Percentiles rank a stretch among this genome's conserved stretches.
Conservation (phyloP, 2,329 filamentous ascomycete species). For the Ophiostoma piceae region DNA sequence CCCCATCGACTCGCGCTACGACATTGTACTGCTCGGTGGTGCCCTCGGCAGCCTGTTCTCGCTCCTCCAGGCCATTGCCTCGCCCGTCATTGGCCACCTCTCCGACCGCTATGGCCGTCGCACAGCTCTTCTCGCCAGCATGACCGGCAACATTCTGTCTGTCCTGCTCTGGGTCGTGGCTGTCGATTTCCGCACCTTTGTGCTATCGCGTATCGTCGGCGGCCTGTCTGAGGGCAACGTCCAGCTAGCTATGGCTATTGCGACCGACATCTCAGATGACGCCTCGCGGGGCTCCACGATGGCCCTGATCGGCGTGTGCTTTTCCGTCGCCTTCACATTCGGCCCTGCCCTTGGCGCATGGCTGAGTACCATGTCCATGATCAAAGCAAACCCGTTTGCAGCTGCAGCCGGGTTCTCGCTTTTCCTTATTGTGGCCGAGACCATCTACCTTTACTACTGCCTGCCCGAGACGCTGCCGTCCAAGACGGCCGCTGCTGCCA, state of each 20-base stretch:
- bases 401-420: constrained; percentile 86
- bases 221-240: constrained; percentile 95
- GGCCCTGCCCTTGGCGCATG: constrained; percentile 88
- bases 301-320: constrained; percentile 93
- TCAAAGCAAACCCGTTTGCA: constrained; percentile 88
- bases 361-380: constrained; percentile 68
- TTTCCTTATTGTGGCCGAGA: constrained; percentile 78
- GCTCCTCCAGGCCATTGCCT: constrained; percentile 86
- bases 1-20: constrained; percentile 92
- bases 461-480: constrained; percentile 82
- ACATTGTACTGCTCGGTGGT: constrained; percentile 91
- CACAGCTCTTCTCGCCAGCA: constrained; percentile 80
- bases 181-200: constrained; percentile 90
- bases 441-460: constrained; percentile 73
- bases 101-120: constrained; percentile 86
- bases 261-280: constrained; percentile 89
- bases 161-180: constrained; percentile 93
- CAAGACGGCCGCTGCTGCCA: constrained; percentile 24
- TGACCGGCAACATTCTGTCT: constrained; percentile 87
- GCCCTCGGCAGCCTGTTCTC: constrained; percentile 89
- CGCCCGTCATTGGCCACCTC: constrained; percentile 80
- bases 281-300: constrained; percentile 81
- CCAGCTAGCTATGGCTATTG: constrained; percentile 91
- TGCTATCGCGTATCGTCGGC: constrained; percentile 87
- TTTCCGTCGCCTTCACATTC: constrained; percentile 95